These are phyloP conservation scores for Nakazawaea populi DNA, from an alignment of 805 yeast genomes.

Conservation along the genomic window DNA sequence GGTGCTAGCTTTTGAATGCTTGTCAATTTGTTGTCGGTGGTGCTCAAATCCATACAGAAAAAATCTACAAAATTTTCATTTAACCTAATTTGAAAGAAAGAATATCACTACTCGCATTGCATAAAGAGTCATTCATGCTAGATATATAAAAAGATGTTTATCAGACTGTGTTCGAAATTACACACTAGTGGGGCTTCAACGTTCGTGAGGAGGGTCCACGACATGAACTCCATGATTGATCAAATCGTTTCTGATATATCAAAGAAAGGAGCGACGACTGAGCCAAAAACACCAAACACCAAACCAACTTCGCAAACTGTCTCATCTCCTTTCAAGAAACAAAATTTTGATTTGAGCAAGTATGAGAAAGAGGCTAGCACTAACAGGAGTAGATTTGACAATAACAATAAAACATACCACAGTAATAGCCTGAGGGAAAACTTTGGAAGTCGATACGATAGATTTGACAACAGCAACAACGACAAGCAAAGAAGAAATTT, in stretches of 20 bases:
- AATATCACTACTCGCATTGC: too few species aligned
- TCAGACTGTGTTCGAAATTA: not conserved
- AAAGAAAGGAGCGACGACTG: not conserved
- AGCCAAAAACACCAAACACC: not conserved
- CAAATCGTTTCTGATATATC: conserved; percentile 1
- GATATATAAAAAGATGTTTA: not conserved
- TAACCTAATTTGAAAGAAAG: too few species aligned
- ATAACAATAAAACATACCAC: not conserved
- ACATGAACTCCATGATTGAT: conserved; percentile 5
- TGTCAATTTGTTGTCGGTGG: too few species aligned
- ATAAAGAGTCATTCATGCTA: too few species aligned
- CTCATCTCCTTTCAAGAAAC: not conserved
- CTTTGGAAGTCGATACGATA: not conserved
- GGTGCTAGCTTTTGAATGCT: too few species aligned
- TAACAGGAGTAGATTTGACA: not conserved
- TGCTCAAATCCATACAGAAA: too few species aligned
- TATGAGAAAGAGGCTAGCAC: not conserved
- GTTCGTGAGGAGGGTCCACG: not conserved
- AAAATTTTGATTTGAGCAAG: not conserved
- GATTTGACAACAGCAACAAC: not conserved
- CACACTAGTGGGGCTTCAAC: not conserved
- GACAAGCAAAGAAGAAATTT: not conserved
- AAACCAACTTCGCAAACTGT: not conserved
- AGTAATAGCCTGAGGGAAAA: too few species aligned
- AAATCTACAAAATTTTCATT: too few species aligned